These are phyloP conservation scores for Colletotrichum abscissum DNA, from an alignment of 2,329 filamentous ascomycete species.

Conservation along the genomic window DNA sequence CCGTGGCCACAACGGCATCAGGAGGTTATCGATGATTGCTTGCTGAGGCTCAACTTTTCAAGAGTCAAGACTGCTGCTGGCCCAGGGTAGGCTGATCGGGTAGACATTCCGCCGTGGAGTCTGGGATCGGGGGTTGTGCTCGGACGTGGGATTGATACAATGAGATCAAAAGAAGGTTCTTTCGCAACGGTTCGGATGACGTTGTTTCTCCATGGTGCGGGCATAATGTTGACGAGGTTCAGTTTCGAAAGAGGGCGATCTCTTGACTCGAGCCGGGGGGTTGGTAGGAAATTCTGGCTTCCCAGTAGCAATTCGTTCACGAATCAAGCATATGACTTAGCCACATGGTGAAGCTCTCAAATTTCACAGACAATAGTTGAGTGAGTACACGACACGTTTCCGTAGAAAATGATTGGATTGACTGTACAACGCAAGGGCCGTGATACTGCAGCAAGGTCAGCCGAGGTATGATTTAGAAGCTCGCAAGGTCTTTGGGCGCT, in stretches of 20 bases:
- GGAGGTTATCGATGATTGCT: neutral
- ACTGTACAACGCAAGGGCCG: neutral
- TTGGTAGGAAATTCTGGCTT: neutral
- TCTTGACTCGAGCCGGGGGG: neutral
- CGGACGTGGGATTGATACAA: neutral
- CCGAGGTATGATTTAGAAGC: neutral
- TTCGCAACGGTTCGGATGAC: slow-evolving; percentile 23
- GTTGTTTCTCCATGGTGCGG: slow-evolving; percentile 19
- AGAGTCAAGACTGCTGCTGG: neutral
- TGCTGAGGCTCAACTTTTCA: neutral
- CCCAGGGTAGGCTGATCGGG: neutral
- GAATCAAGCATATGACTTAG: neutral
- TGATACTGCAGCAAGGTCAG: neutral
- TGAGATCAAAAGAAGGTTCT: slow-evolving; percentile 4
- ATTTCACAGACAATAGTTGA: too few relatives aligned
- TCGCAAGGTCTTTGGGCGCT: neutral
- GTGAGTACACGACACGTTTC: too few relatives aligned
- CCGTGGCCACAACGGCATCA: neutral
- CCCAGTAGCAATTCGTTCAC: neutral
- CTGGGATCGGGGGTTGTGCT: neutral
- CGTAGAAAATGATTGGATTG: neutral
- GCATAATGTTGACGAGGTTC: neutral
- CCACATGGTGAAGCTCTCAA: too few relatives aligned
- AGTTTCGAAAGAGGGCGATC: slow-evolving; percentile 17
- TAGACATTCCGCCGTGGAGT: neutral